Conservation (phyloP, 345 rosid species). For the Euphorbia pulcherrima region DNA sequence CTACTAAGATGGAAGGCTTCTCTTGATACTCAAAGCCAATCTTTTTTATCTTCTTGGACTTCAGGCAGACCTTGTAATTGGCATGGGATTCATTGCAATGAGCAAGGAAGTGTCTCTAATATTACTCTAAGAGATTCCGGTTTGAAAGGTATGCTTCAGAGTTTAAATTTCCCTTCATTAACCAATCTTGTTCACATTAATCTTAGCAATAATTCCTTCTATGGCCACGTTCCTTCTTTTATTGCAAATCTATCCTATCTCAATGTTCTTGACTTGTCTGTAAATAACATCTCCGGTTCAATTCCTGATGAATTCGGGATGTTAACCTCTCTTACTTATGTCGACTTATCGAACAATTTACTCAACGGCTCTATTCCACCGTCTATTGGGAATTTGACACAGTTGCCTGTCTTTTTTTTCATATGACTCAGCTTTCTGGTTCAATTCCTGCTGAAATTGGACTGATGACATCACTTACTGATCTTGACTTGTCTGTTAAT, state of each 20-base stretch:
- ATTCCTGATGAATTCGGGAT: constrained; percentile 9
- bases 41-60: constrained; percentile 11
- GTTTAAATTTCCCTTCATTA: constrained; percentile 31
- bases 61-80: constrained; percentile 15
- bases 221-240: constrained; percentile 22
- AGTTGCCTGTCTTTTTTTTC: neutral
- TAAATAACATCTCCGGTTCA: constrained; percentile 16
- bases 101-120: constrained; percentile 15
- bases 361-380: neutral
- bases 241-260: constrained; percentile 24
- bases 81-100: constrained; percentile 28
- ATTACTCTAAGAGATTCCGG: constrained; percentile 21
- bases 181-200: constrained; percentile 17
- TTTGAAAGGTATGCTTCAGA: constrained; percentile 11
- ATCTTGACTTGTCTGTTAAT: constrained; percentile 21
- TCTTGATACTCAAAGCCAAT: constrained; percentile 12
- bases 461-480: constrained; percentile 10
- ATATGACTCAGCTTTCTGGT: constrained; percentile 6
- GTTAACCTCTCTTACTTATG: neutral
- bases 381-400: neutral
- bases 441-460: constrained; percentile 29
- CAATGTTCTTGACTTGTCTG: constrained; percentile 11
- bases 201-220: constrained; percentile 14
- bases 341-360: constrained; percentile 2
- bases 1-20: neutral